Conservation (phyloP, 2,329 filamentous ascomycete species). For the Westerdykella sp. region DNA sequence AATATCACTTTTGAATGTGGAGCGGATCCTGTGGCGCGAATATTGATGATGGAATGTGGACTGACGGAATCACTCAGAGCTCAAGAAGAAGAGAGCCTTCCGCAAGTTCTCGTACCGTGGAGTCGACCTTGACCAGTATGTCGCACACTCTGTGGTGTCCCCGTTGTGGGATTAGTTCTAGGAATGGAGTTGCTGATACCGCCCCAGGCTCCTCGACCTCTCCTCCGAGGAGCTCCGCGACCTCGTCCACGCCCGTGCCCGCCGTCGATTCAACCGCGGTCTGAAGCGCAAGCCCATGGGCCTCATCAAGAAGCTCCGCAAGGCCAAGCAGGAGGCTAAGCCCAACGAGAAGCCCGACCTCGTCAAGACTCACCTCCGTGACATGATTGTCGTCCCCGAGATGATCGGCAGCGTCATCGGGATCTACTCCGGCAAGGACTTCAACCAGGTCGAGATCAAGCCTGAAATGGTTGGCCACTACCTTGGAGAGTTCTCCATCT, state of each 20-base stretch:
- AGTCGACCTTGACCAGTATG: conserved; percentile 98
- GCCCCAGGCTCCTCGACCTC: conserved; percentile 87
- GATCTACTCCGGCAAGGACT: conserved; percentile 99
- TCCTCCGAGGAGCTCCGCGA: conserved; percentile 97
- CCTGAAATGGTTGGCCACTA: conserved; percentile 99
- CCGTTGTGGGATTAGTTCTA: conserved; percentile 26
- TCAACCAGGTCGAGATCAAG: conserved; percentile 99
- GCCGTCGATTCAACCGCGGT: conserved; percentile 98
- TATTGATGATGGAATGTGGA: conserved; percentile 9
- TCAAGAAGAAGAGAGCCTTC: conserved; percentile 99
- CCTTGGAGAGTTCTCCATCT: conserved; percentile 98
- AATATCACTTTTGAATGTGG: neutral
- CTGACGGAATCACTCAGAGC: conserved; percentile 53
- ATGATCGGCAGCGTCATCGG: conserved; percentile 99
- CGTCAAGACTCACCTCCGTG: conserved; percentile 98
- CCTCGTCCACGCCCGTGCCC: conserved; percentile 98
- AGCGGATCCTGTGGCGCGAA: neutral
- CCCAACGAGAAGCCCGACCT: conserved; percentile 99
- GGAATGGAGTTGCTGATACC: conserved; percentile 12
- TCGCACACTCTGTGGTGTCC: conserved; percentile 16
- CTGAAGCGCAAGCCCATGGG: conserved; percentile 99
- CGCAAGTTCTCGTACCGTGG: conserved; percentile 99
- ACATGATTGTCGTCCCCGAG: conserved; percentile 99
- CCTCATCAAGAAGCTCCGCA: conserved; percentile 99
- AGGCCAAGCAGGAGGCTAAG: conserved; percentile 97